Evolutionary conservation across 495 filamentous ascomycete species (phyloP).

Genomic region (Daldinia vernicosa): DNA sequence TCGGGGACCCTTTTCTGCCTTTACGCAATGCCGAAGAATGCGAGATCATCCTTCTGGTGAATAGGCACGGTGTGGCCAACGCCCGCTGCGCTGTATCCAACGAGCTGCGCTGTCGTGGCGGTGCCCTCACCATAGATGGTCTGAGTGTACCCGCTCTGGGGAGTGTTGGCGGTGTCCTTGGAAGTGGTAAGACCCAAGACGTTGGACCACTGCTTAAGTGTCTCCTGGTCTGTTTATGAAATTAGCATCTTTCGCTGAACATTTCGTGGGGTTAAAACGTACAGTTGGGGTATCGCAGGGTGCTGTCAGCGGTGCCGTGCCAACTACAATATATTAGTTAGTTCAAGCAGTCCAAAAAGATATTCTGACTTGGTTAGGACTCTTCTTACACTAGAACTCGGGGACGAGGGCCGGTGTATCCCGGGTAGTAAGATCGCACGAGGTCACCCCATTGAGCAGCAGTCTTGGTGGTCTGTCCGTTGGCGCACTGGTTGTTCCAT

Average conservation of each 20-base stretch:
- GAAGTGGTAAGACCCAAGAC: conserved; percentile 52
- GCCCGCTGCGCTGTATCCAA: conserved; percentile 57
- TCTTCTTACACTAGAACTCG: conserved; percentile 58
- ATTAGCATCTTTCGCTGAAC: conserved; percentile 8
- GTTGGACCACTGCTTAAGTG: conserved; percentile 54
- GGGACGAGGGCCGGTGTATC: conserved; percentile 58
- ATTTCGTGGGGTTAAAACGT: background rate
- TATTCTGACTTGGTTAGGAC: background rate
- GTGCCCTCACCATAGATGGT: conserved; percentile 62
- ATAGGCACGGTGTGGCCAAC: conserved; percentile 61
- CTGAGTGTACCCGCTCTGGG: conserved; percentile 61
- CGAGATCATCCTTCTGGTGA: conserved; percentile 55
- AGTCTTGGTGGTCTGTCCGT: conserved; percentile 57
- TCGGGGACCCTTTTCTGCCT: background rate
- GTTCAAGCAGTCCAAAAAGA: background rate
- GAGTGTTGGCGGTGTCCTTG: conserved; percentile 51
- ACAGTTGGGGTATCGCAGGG: conserved; percentile 56
- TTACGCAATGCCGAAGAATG: conserved; percentile 60
- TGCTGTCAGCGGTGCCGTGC: conserved; percentile 56
- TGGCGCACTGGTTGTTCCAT: conserved; percentile 59
- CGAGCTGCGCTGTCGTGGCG: conserved; percentile 53
- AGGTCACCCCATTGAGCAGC: conserved; percentile 59
- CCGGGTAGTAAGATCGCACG: conserved; percentile 57
- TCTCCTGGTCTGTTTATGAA: conserved; percentile 46
- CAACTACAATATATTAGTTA: conserved; percentile 44